Percentiles rank a stretch among this genome's conserved stretches.
Evolutionary conservation across 1,284 basidiomycete species (phyloP).

Genomic region (Rugiboletus extremiorientalis): DNA sequence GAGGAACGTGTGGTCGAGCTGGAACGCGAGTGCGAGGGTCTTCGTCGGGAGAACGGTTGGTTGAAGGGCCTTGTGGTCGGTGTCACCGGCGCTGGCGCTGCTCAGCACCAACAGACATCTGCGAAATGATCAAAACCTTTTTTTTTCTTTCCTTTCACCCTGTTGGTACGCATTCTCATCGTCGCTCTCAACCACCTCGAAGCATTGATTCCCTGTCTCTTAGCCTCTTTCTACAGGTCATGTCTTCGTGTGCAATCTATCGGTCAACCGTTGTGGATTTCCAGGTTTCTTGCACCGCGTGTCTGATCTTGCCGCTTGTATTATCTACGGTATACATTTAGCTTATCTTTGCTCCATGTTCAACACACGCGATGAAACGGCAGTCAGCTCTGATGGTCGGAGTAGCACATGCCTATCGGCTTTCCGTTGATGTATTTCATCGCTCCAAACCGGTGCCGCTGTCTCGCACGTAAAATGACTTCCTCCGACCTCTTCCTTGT

Average conservation of each 20-base stretch:
- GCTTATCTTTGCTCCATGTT: not conserved
- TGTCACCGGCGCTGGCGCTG: conserved; percentile 65
- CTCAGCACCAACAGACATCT: conserved; percentile 29
- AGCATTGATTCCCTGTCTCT: not conserved
- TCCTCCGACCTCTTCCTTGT: too few species aligned
- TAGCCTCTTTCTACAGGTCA: conserved; percentile 2
- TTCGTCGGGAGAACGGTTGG: conserved; percentile 94
- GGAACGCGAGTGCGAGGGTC: conserved; percentile 87
- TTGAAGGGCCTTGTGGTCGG: conserved; percentile 91
- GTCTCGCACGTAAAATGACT: too few species aligned
- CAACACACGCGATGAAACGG: not conserved
- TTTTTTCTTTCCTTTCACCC: not conserved
- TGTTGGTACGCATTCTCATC: conserved; percentile 3
- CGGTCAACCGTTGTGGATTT: not conserved
- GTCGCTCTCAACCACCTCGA: not conserved
- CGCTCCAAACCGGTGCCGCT: not conserved
- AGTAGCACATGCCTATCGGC: not conserved
- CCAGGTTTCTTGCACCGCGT: not conserved
- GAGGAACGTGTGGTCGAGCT: conserved; percentile 80
- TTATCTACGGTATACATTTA: conserved; percentile 11
- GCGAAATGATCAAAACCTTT: conserved; percentile 16
- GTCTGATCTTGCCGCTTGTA: conserved; percentile 18
- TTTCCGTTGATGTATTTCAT: not conserved
- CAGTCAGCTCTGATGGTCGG: not conserved
- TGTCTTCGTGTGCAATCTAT: not conserved